Percentiles rank a stretch among this genome's conserved stretches.
These are phyloP conservation scores for Chaetomium tenue DNA, from an alignment of 495 filamentous ascomycete species.

Conservation along the genomic window DNA sequence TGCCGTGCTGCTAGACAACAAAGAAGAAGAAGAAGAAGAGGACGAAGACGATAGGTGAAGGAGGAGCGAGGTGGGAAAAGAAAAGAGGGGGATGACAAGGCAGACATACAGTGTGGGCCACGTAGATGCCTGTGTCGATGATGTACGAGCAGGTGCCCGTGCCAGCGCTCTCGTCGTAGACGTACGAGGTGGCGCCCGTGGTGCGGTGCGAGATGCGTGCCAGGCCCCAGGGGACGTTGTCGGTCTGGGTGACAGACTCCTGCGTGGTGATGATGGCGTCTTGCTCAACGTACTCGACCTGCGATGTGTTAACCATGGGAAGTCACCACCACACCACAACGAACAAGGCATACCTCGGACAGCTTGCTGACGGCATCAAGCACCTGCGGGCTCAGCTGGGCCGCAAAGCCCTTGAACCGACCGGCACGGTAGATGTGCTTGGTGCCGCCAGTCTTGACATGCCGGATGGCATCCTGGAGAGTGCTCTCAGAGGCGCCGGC, in stretches of 20 bases:
- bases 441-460: constrained; percentile 31
- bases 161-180: constrained; percentile 60
- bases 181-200: constrained; percentile 47
- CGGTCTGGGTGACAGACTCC: constrained; percentile 45
- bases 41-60: too few relatives aligned
- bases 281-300: constrained; percentile 55
- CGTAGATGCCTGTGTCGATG: constrained; percentile 60
- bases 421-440: constrained; percentile 41
- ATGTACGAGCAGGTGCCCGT: constrained; percentile 59
- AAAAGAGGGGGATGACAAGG: constrained; percentile 14
- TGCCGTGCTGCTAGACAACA: background rate
- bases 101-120: constrained; percentile 45
- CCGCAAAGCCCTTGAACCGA: constrained; percentile 48
- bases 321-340: background rate
- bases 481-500: constrained; percentile 40
- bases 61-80: constrained; percentile 8
- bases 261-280: constrained; percentile 45
- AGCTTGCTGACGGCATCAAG: constrained; percentile 45
- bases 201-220: constrained; percentile 57
- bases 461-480: constrained; percentile 36
- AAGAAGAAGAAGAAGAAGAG: background rate
- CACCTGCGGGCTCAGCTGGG: constrained; percentile 33
- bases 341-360: constrained; percentile 38
- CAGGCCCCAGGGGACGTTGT: constrained; percentile 58
- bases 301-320: background rate